Conservation (phyloP, 805 yeast species). For the Yamadazyma phyllophila region DNA sequence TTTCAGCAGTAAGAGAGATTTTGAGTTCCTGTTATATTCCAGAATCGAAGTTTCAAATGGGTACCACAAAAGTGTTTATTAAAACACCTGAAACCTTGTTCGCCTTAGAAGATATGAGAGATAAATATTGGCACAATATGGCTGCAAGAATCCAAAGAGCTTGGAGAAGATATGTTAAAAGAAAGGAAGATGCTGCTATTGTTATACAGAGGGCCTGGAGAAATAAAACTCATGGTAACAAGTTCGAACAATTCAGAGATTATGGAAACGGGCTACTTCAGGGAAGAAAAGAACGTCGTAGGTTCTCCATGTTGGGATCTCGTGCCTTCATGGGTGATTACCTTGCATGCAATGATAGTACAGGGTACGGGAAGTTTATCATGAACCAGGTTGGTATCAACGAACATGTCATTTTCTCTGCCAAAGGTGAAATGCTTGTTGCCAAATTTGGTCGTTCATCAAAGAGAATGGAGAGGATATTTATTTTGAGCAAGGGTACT, state of each 20-base stretch:
- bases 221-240: constrained; percentile 74
- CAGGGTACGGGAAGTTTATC: constrained; percentile 73
- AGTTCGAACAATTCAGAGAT: constrained; percentile 81
- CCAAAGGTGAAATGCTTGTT: constrained; percentile 74
- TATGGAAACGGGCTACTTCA: constrained; percentile 70
- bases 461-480: constrained; percentile 66
- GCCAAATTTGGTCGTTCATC: constrained; percentile 94
- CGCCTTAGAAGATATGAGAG: constrained; percentile 94
- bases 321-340: constrained; percentile 95
- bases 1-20: constrained; percentile 51
- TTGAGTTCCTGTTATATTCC: constrained; percentile 65
- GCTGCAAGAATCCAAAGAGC: constrained; percentile 97
- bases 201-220: constrained; percentile 81
- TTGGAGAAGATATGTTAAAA: constrained; percentile 79
- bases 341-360: constrained; percentile 70
- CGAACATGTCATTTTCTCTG: constrained; percentile 73
- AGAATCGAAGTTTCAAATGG: constrained; percentile 79
- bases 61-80: constrained; percentile 88
- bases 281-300: constrained; percentile 83
- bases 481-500: constrained; percentile 60
- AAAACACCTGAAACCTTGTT: constrained; percentile 96
- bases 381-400: constrained; percentile 65
- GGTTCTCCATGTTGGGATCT: constrained; percentile 81
- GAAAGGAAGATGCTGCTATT: constrained; percentile 84
- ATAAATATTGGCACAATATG: constrained; percentile 96